These are phyloP conservation scores for Ampelomyces quisqualis DNA, from an alignment of 2,329 filamentous ascomycete species.

Conservation along the genomic window DNA sequence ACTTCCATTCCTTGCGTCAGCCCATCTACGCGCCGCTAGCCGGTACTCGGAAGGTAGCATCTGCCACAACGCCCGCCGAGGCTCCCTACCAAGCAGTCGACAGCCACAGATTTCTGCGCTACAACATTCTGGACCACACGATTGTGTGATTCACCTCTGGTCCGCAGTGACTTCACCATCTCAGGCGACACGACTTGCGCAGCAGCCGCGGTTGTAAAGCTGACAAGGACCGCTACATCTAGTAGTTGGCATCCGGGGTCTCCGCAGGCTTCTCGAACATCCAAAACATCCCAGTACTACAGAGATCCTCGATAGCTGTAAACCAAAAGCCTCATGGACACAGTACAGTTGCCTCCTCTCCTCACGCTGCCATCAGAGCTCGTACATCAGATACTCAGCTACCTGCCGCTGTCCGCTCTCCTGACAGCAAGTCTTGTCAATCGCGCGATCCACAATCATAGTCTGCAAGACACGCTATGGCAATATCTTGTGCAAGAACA, in stretches of 20 bases:
- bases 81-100: neutral
- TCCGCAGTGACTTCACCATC: neutral
- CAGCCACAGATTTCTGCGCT: neutral
- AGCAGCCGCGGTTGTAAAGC: neutral
- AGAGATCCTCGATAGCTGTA: neutral
- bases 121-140: neutral
- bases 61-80: neutral
- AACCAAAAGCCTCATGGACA: slow-evolving; percentile 11
- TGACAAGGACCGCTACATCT: neutral
- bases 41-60: slow-evolving; percentile 4
- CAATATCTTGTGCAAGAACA: slow-evolving; percentile 67
- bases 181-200: neutral
- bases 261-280: neutral
- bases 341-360: slow-evolving; percentile 38
- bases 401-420: slow-evolving; percentile 66
- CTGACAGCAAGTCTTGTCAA: slow-evolving; percentile 62
- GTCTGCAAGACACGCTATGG: slow-evolving; percentile 71
- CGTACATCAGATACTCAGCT: slow-evolving; percentile 68
- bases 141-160: neutral
- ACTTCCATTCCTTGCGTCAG: neutral
- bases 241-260: neutral
- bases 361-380: slow-evolving; percentile 71
- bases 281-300: neutral
- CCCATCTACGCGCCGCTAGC: slow-evolving; percentile 2
- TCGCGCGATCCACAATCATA: slow-evolving; percentile 58